Conservation (phyloP, 495 filamentous ascomycete genomes). For the Penicillium verhagenii region DNA sequence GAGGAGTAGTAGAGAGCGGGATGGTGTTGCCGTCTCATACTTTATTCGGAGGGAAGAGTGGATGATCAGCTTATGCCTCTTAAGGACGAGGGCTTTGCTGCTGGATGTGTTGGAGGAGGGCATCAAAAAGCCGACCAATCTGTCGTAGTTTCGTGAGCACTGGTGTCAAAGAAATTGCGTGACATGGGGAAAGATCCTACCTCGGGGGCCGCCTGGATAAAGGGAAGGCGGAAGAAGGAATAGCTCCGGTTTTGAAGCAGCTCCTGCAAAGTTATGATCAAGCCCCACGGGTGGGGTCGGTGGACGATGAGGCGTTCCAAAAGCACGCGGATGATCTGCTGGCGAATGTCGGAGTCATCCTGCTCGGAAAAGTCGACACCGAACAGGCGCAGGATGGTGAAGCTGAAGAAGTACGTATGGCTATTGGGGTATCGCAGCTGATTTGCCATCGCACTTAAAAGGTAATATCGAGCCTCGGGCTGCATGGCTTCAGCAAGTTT, state of each 20-base stretch:
- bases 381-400: slow-evolving; percentile 83
- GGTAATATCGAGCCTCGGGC: slow-evolving; percentile 79
- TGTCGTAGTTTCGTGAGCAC: slow-evolving; percentile 19
- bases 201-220: slow-evolving; percentile 84
- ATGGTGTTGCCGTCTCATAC: slow-evolving; percentile 4
- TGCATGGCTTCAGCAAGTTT: slow-evolving; percentile 69
- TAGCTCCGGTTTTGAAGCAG: slow-evolving; percentile 86
- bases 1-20: slow-evolving; percentile 3
- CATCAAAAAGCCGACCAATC: slow-evolving; percentile 52
- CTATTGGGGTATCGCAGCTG: slow-evolving; percentile 88
- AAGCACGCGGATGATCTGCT: slow-evolving; percentile 85
- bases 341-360: slow-evolving; percentile 76
- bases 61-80: slow-evolving; percentile 30
- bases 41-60: slow-evolving; percentile 8
- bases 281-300: slow-evolving; percentile 94
- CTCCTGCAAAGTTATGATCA: slow-evolving; percentile 88
- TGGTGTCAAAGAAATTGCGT: background rate
- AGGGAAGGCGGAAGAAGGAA: slow-evolving; percentile 87
- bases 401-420: slow-evolving; percentile 90
- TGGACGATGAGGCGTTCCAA: slow-evolving; percentile 85
- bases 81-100: slow-evolving; percentile 48
- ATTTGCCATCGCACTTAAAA: slow-evolving; percentile 82
- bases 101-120: slow-evolving; percentile 50
- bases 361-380: slow-evolving; percentile 72
- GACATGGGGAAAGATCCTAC: slow-evolving; percentile 44